Evolutionary conservation across 768 basidiomycete species (phyloP).

Genomic region (Chalciporus pseudorubinellus): DNA sequence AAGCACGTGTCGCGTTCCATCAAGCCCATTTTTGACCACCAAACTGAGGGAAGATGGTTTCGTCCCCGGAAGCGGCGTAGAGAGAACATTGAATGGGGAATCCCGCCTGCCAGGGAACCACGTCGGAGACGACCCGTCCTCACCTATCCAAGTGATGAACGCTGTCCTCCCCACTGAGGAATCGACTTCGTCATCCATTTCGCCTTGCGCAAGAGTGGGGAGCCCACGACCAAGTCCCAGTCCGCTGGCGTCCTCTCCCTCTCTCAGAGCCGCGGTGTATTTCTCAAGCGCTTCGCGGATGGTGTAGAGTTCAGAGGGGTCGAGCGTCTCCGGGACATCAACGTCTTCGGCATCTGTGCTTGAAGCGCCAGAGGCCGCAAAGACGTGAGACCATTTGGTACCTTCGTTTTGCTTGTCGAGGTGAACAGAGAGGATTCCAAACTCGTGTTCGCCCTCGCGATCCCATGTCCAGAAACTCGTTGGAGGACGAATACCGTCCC

Average conservation of each 20-base stretch:
- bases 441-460: constrained; percentile 62
- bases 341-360: constrained; percentile 41
- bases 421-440: constrained; percentile 76
- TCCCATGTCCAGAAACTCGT: constrained; percentile 96
- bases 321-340: constrained; percentile 85
- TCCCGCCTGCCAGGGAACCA: constrained; percentile 40
- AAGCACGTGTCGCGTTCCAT: constrained; percentile 64
- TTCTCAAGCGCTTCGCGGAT: constrained; percentile 84
- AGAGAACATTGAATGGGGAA: constrained; percentile 54
- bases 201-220: constrained; percentile 82
- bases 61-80: constrained; percentile 64
- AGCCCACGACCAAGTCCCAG: constrained; percentile 65
- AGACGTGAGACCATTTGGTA: constrained; percentile 85
- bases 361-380: constrained; percentile 48
- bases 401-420: constrained; percentile 84
- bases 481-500: constrained; percentile 75
- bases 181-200: constrained; percentile 90
- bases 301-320: constrained; percentile 75
- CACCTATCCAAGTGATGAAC: constrained; percentile 64
- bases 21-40: constrained; percentile 68
- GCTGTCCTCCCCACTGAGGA: constrained; percentile 63
- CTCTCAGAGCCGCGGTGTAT: constrained; percentile 66
- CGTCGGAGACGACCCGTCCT: constrained; percentile 44
- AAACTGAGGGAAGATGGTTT: constrained; percentile 38
- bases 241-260: constrained; percentile 58